These are phyloP conservation scores for Graphiopsis chlorocephala DNA, from an alignment of 2,329 filamentous ascomycete genomes.

Conservation along the genomic window DNA sequence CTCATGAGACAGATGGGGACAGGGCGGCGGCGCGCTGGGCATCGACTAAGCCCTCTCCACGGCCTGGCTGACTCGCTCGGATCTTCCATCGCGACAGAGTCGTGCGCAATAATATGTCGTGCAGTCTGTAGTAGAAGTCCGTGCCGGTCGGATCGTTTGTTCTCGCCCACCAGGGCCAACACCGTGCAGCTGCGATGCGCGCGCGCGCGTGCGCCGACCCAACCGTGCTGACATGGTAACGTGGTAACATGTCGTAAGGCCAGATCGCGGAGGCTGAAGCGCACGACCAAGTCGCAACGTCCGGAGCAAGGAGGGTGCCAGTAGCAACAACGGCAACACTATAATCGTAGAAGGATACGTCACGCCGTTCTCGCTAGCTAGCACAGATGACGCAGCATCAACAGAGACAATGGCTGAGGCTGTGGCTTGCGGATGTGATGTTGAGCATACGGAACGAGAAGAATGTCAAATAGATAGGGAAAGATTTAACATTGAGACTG, in stretches of 20 bases:
- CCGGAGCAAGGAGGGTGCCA: neutral
- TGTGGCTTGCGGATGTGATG: neutral
- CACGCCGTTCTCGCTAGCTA: neutral
- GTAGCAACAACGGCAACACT: neutral
- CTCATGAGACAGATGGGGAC: neutral
- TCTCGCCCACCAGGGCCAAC: neutral
- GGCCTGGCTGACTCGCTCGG: neutral
- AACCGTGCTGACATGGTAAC: neutral
- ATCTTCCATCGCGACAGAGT: neutral
- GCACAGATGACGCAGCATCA: neutral
- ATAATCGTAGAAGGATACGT: neutral
- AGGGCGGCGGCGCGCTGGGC: neutral
- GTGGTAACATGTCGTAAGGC: constrained; percentile 5
- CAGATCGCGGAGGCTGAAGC: neutral
- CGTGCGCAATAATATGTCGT: constrained; percentile 1
- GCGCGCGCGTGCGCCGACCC: neutral
- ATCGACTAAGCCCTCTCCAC: neutral
- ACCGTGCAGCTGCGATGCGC: neutral
- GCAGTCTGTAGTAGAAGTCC: neutral
- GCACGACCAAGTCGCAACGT: neutral
- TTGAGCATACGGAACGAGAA: neutral
- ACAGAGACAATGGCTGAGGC: neutral
- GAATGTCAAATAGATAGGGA: neutral
- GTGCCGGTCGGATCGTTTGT: neutral
- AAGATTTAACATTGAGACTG: neutral